Evolutionary conservation across 352 stramenopile genomes (phyloP), one percentile per base, ranked within the genome.

Genomic region (Lagenidium sp.): DNA sequence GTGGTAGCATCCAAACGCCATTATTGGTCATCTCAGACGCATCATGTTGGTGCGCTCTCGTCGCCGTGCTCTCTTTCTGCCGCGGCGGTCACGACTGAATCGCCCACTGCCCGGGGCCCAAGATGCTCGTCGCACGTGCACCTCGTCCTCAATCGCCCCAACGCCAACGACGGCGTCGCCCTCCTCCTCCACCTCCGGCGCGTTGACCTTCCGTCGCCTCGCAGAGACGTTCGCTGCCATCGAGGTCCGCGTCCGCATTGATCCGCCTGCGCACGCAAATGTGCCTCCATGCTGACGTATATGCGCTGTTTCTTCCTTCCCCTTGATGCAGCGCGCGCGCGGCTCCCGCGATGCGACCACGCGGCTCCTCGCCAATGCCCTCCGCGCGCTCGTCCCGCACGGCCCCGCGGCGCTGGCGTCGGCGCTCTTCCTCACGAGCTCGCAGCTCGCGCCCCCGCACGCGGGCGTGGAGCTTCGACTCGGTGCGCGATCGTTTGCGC

Each of bases 381-480:
- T n/a, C n/a, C n/a, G n/a, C n/a, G n/a, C n/a, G n/a, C n/a, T n/a
- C n/a, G n/a, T n/a, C n/a, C n/a, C n/a, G n/a, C n/a, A n/a, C 28
- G 8, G 28, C 28, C 8, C 15, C 28, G 28, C 28, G 28, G 15
- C 28, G 28, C 28, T 32, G 8, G 28, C 28, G 28, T 32, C 28
- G 8, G 79, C 74, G 21, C 63, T 92, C 29, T 79, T 79, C 36
- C 70, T 92, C 45, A 79, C 75, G 6, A 63, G 74, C 13, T 79
- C 74, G 32, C 44, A 92, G 57, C 39, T 92, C 29, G 80, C 80
- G 5, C 75, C 80, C 12, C 53, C 77, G 0, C 68, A 90, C 36
- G 60, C 82, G 38, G 77, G 80, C 15, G 58, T 88, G 15, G 77
- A 92, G 55, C 57, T 92, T 13, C 77, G 72, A 7, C 87, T 92